These are phyloP conservation scores for Cupressus sempervirens DNA, from an alignment of 75 land plant genomes.

Conservation along the genomic window DNA sequence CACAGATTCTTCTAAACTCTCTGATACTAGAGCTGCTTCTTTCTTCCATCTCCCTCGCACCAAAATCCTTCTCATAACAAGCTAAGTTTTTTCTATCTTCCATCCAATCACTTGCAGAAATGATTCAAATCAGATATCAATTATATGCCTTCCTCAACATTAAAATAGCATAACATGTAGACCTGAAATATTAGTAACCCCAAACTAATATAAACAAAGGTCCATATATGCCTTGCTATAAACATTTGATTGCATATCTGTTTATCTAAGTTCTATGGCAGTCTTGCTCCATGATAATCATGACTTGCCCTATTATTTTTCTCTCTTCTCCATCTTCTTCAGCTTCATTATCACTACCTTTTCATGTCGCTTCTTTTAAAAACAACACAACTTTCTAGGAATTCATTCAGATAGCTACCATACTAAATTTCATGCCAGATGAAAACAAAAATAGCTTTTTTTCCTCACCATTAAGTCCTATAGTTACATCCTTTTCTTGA, in stretches of 20 bases:
- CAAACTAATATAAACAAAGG: neutral
- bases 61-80: neutral
- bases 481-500: neutral
- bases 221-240: neutral
- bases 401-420: neutral
- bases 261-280: neutral
- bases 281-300: neutral
- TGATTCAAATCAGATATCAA: neutral
- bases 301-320: neutral
- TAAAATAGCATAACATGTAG: neutral
- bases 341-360: neutral
- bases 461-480: neutral
- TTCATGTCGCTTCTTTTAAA: too few species aligned
- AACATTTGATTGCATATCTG: neutral
- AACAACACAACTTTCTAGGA: neutral
- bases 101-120: neutral
- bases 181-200: neutral
- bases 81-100: neutral
- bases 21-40: slow-evolving; percentile 1
- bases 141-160: neutral
- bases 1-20: slow-evolving; percentile 60
- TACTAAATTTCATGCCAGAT: neutral
- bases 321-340: slow-evolving; percentile 3
- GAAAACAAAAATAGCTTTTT: neutral
- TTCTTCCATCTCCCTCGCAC: neutral